Conservation (phyloP, 768 basidiomycete genomes). For the Mycena polygramma region DNA sequence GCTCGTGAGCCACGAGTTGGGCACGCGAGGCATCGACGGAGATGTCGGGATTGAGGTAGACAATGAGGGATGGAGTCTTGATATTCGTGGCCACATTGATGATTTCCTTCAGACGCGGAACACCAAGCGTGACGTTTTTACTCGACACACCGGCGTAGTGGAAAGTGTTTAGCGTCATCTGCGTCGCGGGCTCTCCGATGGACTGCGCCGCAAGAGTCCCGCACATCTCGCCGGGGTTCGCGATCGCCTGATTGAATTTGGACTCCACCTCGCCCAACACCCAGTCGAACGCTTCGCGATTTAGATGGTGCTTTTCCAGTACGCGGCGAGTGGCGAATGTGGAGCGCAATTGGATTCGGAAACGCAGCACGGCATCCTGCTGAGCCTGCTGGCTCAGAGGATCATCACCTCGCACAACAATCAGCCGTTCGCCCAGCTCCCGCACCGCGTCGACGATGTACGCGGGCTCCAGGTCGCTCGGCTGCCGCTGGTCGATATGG, state of each 20-base stretch:
- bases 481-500: constrained; percentile 94
- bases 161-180: constrained; percentile 99
- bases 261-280: constrained; percentile 95
- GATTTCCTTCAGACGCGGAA: constrained; percentile 98
- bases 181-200: constrained; percentile 98
- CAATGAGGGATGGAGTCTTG: constrained; percentile 96
- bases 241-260: constrained; percentile 94
- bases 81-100: constrained; percentile 99
- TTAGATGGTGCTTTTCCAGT: constrained; percentile 89
- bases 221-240: constrained; percentile 98
- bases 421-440: constrained; percentile 79
- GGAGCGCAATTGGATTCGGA: constrained; percentile 93
- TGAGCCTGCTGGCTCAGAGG: constrained; percentile 82
- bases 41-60: constrained; percentile 85
- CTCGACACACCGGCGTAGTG: constrained; percentile 99
- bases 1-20: constrained; percentile 92
- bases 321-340: constrained; percentile 91
- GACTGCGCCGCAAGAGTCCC: constrained; percentile 98
- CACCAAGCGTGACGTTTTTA: constrained; percentile 99
- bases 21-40: constrained; percentile 72
- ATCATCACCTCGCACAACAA: constrained; percentile 92
- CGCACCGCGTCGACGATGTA: constrained; percentile 88
- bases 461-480: constrained; percentile 90
- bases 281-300: constrained; percentile 97
- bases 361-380: constrained; percentile 89